Conservation (phyloP, 1,139 yeast species). For the Yarrowia galli region DNA sequence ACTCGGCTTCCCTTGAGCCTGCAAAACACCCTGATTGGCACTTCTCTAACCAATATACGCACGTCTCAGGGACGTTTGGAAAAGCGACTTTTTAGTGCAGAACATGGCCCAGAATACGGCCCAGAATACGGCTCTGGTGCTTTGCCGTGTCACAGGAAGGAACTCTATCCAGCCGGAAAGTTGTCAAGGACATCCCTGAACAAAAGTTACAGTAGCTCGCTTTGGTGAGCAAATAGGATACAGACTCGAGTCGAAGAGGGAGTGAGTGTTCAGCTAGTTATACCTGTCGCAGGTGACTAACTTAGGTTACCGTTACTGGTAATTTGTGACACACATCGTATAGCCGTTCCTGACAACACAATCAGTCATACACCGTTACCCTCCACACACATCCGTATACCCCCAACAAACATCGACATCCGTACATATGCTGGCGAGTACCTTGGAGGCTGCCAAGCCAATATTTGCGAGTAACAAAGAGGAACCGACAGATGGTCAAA, state of each 20-base stretch:
- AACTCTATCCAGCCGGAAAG: neutral
- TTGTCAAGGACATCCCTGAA: neutral
- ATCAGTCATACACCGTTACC: neutral
- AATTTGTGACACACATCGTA: too few relatives aligned
- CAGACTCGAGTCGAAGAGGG: neutral
- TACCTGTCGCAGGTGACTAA: too few relatives aligned
- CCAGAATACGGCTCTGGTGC: too few relatives aligned
- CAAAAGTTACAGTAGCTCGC: conserved; percentile 2
- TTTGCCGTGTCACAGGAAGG: neutral
- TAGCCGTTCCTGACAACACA: too few relatives aligned
- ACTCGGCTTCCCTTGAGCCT: too few relatives aligned
- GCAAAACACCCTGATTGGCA: neutral
- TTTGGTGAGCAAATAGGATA: conserved; percentile 1
- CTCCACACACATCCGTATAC: neutral
- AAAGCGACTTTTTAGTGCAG: neutral
- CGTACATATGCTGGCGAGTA: neutral
- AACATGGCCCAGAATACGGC: neutral
- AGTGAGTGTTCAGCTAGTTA: too few relatives aligned
- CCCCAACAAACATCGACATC: neutral
- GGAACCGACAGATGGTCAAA: too few relatives aligned
- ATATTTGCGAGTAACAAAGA: neutral
- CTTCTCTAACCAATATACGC: neutral
- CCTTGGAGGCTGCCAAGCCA: conserved; percentile 38
- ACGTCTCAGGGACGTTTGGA: neutral
- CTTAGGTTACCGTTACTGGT: too few relatives aligned